A percentile compares a stretch with the other conserved stretches of the same genome.
Evolutionary conservation across 2,329 filamentous ascomycete species (phyloP).

Genomic region (Podosphaera leucotricha): DNA sequence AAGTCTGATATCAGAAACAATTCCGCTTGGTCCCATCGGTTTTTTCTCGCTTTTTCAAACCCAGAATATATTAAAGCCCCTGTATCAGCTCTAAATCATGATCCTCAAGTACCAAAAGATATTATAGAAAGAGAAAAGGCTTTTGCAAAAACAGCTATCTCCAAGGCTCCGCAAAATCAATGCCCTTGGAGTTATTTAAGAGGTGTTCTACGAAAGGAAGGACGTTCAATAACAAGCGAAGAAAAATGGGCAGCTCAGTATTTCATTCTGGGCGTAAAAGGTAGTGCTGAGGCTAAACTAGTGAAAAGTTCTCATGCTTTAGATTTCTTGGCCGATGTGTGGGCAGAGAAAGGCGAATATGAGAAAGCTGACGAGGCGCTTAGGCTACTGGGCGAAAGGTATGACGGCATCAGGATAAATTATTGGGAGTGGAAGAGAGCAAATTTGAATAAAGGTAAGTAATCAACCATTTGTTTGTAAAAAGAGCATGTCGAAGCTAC

Average conservation of each 20-base stretch:
- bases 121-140: conserved; percentile 51
- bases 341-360: conserved; percentile 26
- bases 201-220: conserved; percentile 48
- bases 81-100: conserved; percentile 26
- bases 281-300: conserved; percentile 18
- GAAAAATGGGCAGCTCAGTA: conserved; percentile 28
- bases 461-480: neutral
- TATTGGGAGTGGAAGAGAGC: conserved; percentile 65
- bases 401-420: conserved; percentile 72
- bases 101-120: conserved; percentile 32
- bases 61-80: conserved; percentile 25
- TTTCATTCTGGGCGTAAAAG: conserved; percentile 20
- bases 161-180: conserved; percentile 73
- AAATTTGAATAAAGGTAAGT: neutral
- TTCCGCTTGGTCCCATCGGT: conserved; percentile 91
- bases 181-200: conserved; percentile 83
- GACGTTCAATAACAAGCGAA: conserved; percentile 22
- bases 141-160: conserved; percentile 51
- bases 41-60: conserved; percentile 66
- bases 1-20: conserved; percentile 77
- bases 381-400: conserved; percentile 54
- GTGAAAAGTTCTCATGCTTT: conserved; percentile 42
- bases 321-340: conserved; percentile 49
- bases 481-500: too few species aligned
- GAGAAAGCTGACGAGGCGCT: conserved; percentile 46